Percentiles rank a stretch among this genome's conserved stretches.
phyloP scores from a whole-genome alignment of 805 yeast genomes.

The Pichia eremophila region DNA sequence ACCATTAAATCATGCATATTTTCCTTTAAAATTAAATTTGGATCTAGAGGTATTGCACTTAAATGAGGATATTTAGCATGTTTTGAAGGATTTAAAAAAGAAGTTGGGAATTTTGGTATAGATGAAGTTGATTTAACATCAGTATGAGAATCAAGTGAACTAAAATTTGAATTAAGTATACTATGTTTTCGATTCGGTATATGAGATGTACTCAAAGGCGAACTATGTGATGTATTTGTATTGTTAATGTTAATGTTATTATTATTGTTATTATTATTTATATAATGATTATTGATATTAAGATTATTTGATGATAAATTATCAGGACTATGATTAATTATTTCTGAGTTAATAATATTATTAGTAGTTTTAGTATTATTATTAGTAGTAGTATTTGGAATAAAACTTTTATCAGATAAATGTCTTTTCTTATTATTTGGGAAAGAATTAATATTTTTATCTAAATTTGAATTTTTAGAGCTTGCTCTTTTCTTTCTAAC shows the following conservation, averaged over 20 bases:
- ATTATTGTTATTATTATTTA: no score
- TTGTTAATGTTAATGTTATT: no score
- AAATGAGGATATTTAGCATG: slow-evolving; percentile 17
- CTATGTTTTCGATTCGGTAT: not conserved
- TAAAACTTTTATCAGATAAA: no score
- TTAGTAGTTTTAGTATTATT: no score
- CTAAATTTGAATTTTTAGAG: not conserved
- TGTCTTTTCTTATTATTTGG: no score
- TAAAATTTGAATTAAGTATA: slow-evolving; percentile 4
- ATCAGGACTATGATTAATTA: no score
- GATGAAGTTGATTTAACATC: slow-evolving; percentile 1
- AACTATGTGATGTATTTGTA: no score
- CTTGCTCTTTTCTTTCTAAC: slow-evolving; percentile 33
- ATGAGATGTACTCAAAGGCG: not conserved
- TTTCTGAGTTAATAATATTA: no score
- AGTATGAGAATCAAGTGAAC: not conserved
- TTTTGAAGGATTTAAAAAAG: slow-evolving; percentile 17
- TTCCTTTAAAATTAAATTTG: slow-evolving; percentile 15
- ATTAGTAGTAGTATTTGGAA: no score
- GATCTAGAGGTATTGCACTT: slow-evolving; percentile 16
- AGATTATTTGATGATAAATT: no score
- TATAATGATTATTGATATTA: no score
- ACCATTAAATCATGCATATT: slow-evolving; percentile 11
- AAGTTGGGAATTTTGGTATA: slow-evolving; percentile 1
- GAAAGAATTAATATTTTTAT: not conserved